These are phyloP conservation scores for Fusarium circinatum DNA, from an alignment of 2,329 filamentous ascomycete genomes.

Conservation along the genomic window DNA sequence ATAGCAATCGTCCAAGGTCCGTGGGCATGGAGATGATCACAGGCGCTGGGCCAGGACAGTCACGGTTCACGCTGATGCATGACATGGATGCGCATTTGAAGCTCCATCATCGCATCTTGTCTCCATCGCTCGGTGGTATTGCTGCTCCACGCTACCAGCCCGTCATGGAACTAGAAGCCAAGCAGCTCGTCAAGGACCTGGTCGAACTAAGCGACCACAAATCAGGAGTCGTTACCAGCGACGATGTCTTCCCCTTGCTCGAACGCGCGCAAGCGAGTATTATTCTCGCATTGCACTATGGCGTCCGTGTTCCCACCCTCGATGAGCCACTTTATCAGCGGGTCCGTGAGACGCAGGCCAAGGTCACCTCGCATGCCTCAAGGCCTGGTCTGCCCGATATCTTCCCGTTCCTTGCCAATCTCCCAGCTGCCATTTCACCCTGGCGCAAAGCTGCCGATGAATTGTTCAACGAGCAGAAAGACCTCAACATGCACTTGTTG, in stretches of 20 bases:
- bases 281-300: background rate
- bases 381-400: background rate
- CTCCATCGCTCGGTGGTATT: background rate
- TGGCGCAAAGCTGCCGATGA: background rate
- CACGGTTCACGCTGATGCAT: background rate
- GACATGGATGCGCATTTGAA: background rate
- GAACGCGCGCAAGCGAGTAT: background rate
- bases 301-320: background rate
- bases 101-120: background rate
- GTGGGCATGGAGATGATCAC: background rate
- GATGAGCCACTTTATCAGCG: background rate
- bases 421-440: background rate
- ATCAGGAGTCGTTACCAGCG: background rate
- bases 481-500: background rate
- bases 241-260: background rate
- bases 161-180: background rate
- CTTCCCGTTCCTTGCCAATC: background rate
- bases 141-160: background rate
- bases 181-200: background rate
- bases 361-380: background rate
- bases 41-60: background rate
- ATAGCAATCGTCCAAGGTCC: background rate
- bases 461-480: background rate
- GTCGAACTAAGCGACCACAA: background rate
- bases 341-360: background rate